Evolutionary conservation across 768 basidiomycete species (phyloP), one percentile per base, ranked within the genome.

Genomic region (Suillus subluteus): DNA sequence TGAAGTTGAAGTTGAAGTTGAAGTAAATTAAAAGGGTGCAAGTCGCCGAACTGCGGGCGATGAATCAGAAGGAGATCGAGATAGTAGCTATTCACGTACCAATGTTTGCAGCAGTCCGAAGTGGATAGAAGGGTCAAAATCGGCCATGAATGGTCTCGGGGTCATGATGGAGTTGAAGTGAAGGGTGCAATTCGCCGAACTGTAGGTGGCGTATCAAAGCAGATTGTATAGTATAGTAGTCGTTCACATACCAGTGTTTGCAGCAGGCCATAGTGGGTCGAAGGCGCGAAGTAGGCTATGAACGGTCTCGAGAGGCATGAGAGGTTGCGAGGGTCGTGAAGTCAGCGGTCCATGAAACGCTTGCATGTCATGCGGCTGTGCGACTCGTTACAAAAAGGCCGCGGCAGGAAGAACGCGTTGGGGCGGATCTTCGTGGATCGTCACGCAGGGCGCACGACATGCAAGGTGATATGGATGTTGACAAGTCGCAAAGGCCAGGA

Each of bases 21-120:
- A 55, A 54, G 16, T 46, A 50, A 50, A n/a, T 50, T 13, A 50
- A n/a, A 50, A 50, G 26, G 52, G 52, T 54, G 54, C 30, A 55
- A 55, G 54, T 56, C 55, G 55, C 6, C 35, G 32, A 37, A 37
- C 55, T 56, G 21, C 5, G 1, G 35, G 21, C 21, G 12, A 7
- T n/a, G 32, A n/a, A 56, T 56, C 35, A 37, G 32, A 35, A 56
- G 35, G 18, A 56, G 6, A 37, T 35, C 1, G 6, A 32, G 8
- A 35, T 18, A 21, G 21, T 37, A 56, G 6, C 35, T 32, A 4
- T 55, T 56, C 32, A 56, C 55, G 21, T 37, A 37, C 55, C 21
- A 37, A n/a, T 18, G 21, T 37, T 56, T 56, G 35, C 32, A 56
- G 55, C 55, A 56, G 21, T 35, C 55, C 35, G 18, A 37, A 37